Base-by-base conservation (phyloP, 169 alveolate genomes). In the Theileria sp. region DNA sequence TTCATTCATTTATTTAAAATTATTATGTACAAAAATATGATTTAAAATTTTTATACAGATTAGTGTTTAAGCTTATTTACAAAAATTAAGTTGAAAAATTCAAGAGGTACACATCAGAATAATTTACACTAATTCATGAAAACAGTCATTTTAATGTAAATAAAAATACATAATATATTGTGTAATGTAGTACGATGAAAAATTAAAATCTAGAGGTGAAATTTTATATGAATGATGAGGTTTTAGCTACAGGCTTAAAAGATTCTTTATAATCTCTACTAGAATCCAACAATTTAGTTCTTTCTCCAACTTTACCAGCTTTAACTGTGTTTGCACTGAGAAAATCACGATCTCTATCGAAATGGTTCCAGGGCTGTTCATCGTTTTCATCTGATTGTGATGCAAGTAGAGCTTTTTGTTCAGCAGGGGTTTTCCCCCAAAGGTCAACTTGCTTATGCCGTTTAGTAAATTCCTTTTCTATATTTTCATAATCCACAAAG, bases 341-440 rank as follows among this genome's bases (percentile, higher is more conserved):
- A 9, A 77, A 21, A 54, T 85, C 87, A 67, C 54, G 61, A 17
- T 64, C 88, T 17, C 91, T 71, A 73, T 79, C 91, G 58, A 85
- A 78, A 19, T 74, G 85, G 38, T 49, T 67, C 89, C 89, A 83
- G 0, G 89, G 86, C 58, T 75, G 81, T 19, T 76, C 88, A 5
- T 49, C 77, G 23, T 23, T 69, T 23, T 30, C 71, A 7, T 36
- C 21, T 15, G 71, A 82, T 67, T 23, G 19, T 0, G 65, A 28
- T n/a, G 62, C 72, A 65, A 81, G n/a, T 13, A 79, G 51, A 12
- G 10, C 36, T 28, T 61, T 32, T 75, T 91, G 95, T 65, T 91
- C 87, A 64, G 86, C 91, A 34, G 92, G 91, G 30, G 88, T 85
- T 72, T 86, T 87, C 44, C 95, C 95, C 95, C 95, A 91, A 75